These are phyloP conservation scores for Candida quercuum DNA, from an alignment of 805 yeast species.

Conservation along the genomic window DNA sequence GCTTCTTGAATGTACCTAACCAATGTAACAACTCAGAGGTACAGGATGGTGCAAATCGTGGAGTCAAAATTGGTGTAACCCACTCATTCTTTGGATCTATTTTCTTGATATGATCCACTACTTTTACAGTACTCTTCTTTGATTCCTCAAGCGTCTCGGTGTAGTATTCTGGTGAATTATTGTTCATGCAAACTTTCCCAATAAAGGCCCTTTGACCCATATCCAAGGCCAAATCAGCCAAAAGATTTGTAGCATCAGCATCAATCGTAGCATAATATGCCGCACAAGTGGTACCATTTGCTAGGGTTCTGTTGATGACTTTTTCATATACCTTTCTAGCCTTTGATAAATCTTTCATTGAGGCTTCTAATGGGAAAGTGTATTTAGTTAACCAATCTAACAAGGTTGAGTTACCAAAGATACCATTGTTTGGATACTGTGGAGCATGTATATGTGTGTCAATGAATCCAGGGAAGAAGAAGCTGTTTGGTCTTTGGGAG, in stretches of 20 bases:
- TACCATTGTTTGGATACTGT: constrained; percentile 75
- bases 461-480: constrained; percentile 78
- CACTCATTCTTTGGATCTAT: constrained; percentile 48
- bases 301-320: constrained; percentile 65
- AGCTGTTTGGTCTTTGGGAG: constrained; percentile 36
- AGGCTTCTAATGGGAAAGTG: constrained; percentile 85
- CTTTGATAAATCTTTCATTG: constrained; percentile 44
- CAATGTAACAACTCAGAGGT: constrained; percentile 52
- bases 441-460: constrained; percentile 86
- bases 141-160: constrained; percentile 53
- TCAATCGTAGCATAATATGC: constrained; percentile 90
- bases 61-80: constrained; percentile 78
- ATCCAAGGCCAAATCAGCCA: constrained; percentile 64
- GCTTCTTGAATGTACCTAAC: constrained; percentile 54
- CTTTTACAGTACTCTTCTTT: constrained; percentile 44
- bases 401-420: constrained; percentile 80
- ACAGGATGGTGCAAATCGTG: constrained; percentile 92
- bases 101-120: constrained; percentile 49
- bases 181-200: constrained; percentile 94
- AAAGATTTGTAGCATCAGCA: constrained; percentile 61
- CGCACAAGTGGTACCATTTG: constrained; percentile 87
- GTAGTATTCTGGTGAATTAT: constrained; percentile 70
- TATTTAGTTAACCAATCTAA: constrained; percentile 85
- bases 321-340: constrained; percentile 62
- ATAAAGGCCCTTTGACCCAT: constrained; percentile 84